A percentile compares a stretch with the other conserved stretches of the same genome.
phyloP scores from a whole-genome alignment of 1,139 yeast genomes.

The Scheffersomyces cryptocercus region DNA sequence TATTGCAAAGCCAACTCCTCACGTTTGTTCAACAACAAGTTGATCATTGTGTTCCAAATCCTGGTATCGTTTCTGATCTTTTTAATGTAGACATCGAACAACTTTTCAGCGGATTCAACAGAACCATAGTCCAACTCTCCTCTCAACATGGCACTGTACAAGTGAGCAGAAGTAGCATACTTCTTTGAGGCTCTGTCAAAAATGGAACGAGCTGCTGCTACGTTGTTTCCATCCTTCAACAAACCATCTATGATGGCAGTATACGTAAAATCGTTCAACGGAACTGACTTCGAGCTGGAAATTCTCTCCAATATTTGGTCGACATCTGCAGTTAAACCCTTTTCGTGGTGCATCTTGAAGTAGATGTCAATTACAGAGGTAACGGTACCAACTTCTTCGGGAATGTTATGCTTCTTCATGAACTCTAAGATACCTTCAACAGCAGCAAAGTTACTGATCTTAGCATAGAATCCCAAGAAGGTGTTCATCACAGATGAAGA shows the following conservation, averaged over 20 bases:
- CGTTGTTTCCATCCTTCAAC: slow-evolving; percentile 45
- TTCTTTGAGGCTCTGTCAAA: slow-evolving; percentile 42
- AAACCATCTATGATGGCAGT: slow-evolving; percentile 61
- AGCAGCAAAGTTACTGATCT: slow-evolving; percentile 33
- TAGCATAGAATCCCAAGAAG: slow-evolving; percentile 35
- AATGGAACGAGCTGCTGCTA: slow-evolving; percentile 54
- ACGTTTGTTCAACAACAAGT: slow-evolving; percentile 41
- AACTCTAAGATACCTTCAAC: slow-evolving; percentile 40
- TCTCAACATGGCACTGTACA: slow-evolving; percentile 59
- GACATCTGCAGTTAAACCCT: slow-evolving; percentile 47
- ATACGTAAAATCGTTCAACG: slow-evolving; percentile 51
- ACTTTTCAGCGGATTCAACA: slow-evolving; percentile 44
- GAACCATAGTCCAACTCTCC: slow-evolving; percentile 58
- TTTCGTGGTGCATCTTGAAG: slow-evolving; percentile 48
- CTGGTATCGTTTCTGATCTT: slow-evolving; percentile 35
- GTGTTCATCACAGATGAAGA: slow-evolving; percentile 37
- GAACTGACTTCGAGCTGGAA: slow-evolving; percentile 35
- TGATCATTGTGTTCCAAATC: slow-evolving; percentile 63
- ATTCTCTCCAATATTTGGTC: slow-evolving; percentile 44
- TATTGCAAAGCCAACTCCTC: slow-evolving; percentile 43
- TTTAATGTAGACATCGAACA: slow-evolving; percentile 47
- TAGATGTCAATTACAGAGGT: slow-evolving; percentile 61
- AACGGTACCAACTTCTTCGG: slow-evolving; percentile 66
- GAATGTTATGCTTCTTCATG: slow-evolving; percentile 41
- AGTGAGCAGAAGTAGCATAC: slow-evolving; percentile 33